These are phyloP conservation scores for Sesbania bispinosa DNA, from an alignment of 306 rosid genomes.

Conservation along the genomic window DNA sequence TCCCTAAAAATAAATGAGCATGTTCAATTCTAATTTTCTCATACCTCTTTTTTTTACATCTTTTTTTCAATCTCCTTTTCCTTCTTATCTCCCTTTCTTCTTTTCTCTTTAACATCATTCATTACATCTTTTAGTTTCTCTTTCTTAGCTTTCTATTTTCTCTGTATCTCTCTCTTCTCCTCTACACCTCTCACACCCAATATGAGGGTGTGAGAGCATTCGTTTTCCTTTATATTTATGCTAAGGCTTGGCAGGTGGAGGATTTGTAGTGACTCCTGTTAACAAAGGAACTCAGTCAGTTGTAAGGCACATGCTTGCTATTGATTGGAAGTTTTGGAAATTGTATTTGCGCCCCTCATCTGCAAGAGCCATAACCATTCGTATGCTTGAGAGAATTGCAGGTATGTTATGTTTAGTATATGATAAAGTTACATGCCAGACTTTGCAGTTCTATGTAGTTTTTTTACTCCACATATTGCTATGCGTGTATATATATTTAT, in stretches of 20 bases:
- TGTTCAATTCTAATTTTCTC: too few relatives aligned
- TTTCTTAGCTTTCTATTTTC: too few relatives aligned
- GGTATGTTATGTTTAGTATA: conserved; percentile 39
- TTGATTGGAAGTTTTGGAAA: conserved; percentile 94
- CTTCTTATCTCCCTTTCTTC: too few relatives aligned
- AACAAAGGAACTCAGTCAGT: conserved; percentile 67
- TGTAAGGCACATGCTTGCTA: conserved; percentile 87
- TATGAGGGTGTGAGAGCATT: too few relatives aligned
- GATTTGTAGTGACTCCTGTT: conserved; percentile 76
- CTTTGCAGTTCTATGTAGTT: not conserved
- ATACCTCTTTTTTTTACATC: too few relatives aligned
- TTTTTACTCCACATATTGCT: not conserved
- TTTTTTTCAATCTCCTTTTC: too few relatives aligned
- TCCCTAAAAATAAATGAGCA: not conserved
- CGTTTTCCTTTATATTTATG: too few relatives aligned
- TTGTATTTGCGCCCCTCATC: conserved; percentile 58
- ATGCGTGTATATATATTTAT: too few relatives aligned
- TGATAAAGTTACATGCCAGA: not conserved
- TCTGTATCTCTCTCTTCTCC: too few relatives aligned
- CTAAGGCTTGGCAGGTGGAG: conserved; percentile 66
- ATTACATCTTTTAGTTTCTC: too few relatives aligned
- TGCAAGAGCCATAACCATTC: conserved; percentile 59
- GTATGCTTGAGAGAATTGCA: conserved; percentile 82
- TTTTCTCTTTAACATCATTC: too few relatives aligned
- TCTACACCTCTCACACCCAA: too few relatives aligned